phyloP scores from a whole-genome alignment of 495 filamentous ascomycete genomes.

The Talaromyces adpressus region DNA sequence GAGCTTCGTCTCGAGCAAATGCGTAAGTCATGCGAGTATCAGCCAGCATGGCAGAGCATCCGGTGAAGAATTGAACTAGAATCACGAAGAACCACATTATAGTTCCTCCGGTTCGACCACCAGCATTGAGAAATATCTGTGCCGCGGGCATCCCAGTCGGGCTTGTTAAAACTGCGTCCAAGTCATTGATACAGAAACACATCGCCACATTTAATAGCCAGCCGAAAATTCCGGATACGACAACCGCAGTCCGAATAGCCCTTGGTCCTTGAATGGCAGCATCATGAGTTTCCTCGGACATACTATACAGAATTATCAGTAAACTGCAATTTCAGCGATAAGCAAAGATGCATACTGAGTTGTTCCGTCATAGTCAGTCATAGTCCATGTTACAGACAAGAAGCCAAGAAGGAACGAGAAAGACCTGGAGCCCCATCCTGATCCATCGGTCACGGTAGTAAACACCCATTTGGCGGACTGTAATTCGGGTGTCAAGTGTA shows the following conservation, averaged over 20 bases:
- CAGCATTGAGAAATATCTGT: constrained; percentile 66
- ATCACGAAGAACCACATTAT: constrained; percentile 66
- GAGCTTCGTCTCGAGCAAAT: constrained; percentile 61
- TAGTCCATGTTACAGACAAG: constrained; percentile 66
- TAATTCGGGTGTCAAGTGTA: constrained; percentile 57
- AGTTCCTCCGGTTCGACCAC: constrained; percentile 51
- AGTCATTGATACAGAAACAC: constrained; percentile 61
- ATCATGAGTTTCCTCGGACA: constrained; percentile 70
- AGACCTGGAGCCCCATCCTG: constrained; percentile 56
- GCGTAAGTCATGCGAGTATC: constrained; percentile 69
- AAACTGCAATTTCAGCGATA: neutral
- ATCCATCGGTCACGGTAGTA: constrained; percentile 57
- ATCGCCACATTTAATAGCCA: constrained; percentile 61
- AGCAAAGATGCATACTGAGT: constrained; percentile 46
- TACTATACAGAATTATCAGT: constrained; percentile 27
- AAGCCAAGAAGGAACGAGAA: constrained; percentile 65
- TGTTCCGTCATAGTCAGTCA: constrained; percentile 72
- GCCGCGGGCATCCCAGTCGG: constrained; percentile 62
- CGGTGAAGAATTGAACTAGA: constrained; percentile 65
- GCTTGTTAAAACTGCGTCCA: constrained; percentile 52
- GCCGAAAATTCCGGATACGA: constrained; percentile 58
- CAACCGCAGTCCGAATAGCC: constrained; percentile 56
- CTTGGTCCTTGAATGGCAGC: constrained; percentile 59
- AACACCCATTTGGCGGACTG: constrained; percentile 61
- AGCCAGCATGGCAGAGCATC: constrained; percentile 63